These are phyloP conservation scores for Phytophthora colocasiae DNA, from an alignment of 352 stramenopile genomes.

Conservation along the genomic window DNA sequence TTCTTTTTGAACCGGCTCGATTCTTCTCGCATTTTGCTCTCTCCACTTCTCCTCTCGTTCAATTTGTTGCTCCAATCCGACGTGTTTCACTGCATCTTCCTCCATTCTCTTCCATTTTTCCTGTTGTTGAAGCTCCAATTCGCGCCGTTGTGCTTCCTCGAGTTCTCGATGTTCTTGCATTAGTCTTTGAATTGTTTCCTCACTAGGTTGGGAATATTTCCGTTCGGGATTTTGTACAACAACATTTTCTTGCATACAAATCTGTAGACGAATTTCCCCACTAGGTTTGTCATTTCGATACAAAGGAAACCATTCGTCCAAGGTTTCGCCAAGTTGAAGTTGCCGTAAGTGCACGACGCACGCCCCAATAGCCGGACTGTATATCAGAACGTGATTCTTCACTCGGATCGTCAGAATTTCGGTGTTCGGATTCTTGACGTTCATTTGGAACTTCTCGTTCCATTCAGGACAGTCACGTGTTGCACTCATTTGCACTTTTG, in stretches of 20 bases:
- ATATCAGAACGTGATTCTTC: slow-evolving; percentile 74
- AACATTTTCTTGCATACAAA: slow-evolving; percentile 46
- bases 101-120: slow-evolving; percentile 30
- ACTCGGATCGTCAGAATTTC: slow-evolving; percentile 77
- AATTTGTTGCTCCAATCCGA: slow-evolving; percentile 18
- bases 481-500: slow-evolving; percentile 51
- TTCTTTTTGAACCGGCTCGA: slow-evolving; percentile 2
- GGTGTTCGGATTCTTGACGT: slow-evolving; percentile 48
- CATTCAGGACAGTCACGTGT: slow-evolving; percentile 54
- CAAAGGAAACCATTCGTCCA: slow-evolving; percentile 70
- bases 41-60: slow-evolving; percentile 23
- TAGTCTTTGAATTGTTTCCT: slow-evolving; percentile 31
- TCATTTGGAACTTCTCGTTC: slow-evolving; percentile 83
- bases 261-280: slow-evolving; percentile 64
- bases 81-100: slow-evolving; percentile 17
- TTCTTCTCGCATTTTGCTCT: slow-evolving; percentile 7
- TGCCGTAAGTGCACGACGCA: slow-evolving; percentile 66
- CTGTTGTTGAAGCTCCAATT: slow-evolving; percentile 24
- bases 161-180: slow-evolving; percentile 36
- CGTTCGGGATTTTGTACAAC: not conserved
- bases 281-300: slow-evolving; percentile 49
- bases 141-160: slow-evolving; percentile 19
- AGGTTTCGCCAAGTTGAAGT: slow-evolving; percentile 46
- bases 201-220: slow-evolving; percentile 20
- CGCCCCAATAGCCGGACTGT: slow-evolving; percentile 65